Evolutionary conservation across 2,329 filamentous ascomycete genomes (phyloP).

Genomic region (Alternaria incomplexa): DNA sequence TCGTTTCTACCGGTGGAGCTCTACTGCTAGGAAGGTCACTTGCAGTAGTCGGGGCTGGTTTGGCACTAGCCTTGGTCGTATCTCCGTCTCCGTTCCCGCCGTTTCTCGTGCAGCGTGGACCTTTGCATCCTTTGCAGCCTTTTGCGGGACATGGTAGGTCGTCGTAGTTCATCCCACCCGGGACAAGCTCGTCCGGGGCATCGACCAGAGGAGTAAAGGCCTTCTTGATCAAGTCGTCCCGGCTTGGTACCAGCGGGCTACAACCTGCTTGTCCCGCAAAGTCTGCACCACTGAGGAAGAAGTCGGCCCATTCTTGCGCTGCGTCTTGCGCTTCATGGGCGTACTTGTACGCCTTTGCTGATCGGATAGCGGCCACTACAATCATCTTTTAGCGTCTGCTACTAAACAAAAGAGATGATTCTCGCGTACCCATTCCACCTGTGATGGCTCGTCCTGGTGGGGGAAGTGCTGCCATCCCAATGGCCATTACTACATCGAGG

Average conservation of each 20-base stretch:
- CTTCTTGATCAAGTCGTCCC: background rate
- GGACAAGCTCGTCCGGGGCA: background rate
- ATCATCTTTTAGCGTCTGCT: background rate
- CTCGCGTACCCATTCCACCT: background rate
- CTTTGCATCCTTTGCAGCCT: background rate
- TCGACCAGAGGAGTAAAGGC: background rate
- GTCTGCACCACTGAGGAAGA: background rate
- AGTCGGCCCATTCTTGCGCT: background rate
- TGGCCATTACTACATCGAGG: background rate
- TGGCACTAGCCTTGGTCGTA: too few species aligned
- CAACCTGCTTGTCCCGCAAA: background rate
- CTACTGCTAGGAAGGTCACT: too few species aligned
- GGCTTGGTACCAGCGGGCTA: accelerated
- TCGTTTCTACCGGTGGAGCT: too few species aligned
- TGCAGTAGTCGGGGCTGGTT: too few species aligned
- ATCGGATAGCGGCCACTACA: background rate
- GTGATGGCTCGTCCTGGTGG: background rate
- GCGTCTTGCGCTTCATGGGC: background rate
- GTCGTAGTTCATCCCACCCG: background rate
- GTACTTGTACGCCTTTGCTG: background rate
- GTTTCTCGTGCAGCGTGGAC: background rate
- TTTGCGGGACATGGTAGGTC: background rate
- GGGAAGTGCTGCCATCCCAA: background rate
- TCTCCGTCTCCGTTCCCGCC: too few species aligned
- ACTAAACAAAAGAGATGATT: background rate